phyloP scores from a whole-genome alignment of 306 rosid genomes.

The Spatholobus suberectus region DNA sequence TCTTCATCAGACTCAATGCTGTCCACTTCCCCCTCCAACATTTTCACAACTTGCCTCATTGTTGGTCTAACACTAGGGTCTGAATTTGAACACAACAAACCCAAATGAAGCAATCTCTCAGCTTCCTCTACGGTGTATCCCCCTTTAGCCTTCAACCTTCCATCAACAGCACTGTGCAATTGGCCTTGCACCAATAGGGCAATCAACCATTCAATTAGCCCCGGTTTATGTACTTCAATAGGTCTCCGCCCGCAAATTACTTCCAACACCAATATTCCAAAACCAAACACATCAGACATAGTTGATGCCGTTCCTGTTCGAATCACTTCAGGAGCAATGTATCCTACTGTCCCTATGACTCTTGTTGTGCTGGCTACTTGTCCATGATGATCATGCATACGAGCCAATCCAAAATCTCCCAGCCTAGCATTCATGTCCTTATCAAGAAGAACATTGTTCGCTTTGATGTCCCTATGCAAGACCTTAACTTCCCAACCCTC shows the following conservation, averaged over 20 bases:
- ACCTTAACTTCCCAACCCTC: constrained; percentile 81
- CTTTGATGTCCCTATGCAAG: constrained; percentile 72
- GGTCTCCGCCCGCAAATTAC: constrained; percentile 65
- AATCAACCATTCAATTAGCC: constrained; percentile 60
- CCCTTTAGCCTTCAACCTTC: constrained; percentile 49
- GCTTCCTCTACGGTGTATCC: constrained; percentile 53
- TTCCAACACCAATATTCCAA: constrained; percentile 67
- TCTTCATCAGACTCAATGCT: constrained; percentile 36
- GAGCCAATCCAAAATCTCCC: constrained; percentile 72
- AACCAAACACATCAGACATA: constrained; percentile 64
- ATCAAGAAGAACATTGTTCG: constrained; percentile 71
- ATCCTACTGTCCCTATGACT: constrained; percentile 71
- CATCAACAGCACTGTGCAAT: constrained; percentile 53
- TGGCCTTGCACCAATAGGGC: constrained; percentile 48
- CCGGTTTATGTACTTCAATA: constrained; percentile 57
- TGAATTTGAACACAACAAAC: constrained; percentile 60
- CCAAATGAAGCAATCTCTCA: constrained; percentile 64
- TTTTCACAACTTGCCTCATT: constrained; percentile 64
- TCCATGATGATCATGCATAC: constrained; percentile 57
- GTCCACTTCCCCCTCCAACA: constrained; percentile 54
- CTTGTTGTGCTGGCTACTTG: constrained; percentile 52
- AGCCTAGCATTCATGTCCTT: constrained; percentile 71
- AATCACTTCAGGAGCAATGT: constrained; percentile 71
- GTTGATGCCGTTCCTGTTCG: constrained; percentile 53
- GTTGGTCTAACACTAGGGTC: constrained; percentile 63